A percentile compares a stretch with the other conserved stretches of the same genome.
These are phyloP conservation scores for Kwoniella newhampshirensis DNA, from an alignment of 768 basidiomycete genomes.

Conservation along the genomic window DNA sequence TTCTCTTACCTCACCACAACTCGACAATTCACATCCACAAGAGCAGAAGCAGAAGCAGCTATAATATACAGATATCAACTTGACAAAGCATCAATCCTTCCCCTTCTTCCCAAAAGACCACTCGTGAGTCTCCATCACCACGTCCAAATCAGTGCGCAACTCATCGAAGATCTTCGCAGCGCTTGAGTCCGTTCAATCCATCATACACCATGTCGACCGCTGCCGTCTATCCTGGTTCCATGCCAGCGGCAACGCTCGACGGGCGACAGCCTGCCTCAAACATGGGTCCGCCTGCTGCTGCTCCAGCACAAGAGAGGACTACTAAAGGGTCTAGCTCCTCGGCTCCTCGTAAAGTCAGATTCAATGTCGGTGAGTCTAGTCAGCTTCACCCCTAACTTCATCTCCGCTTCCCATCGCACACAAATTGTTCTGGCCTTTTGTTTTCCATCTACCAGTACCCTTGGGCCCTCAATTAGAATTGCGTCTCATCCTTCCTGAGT, in stretches of 20 bases:
- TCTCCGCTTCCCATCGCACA: neutral
- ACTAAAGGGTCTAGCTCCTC: slow-evolving; percentile 38
- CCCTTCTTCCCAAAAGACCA: too few relatives aligned
- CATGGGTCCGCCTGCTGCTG: neutral
- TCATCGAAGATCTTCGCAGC: too few relatives aligned
- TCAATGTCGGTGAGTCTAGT: slow-evolving; percentile 46
- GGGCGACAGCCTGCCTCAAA: neutral
- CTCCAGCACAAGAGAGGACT: slow-evolving; percentile 30
- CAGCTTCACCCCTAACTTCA: too few relatives aligned
- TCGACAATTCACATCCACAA: too few relatives aligned
- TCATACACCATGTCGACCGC: neutral
- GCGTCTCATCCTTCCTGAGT: neutral
- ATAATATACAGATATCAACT: too few relatives aligned
- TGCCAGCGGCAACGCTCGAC: neutral
- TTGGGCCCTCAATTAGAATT: too few relatives aligned
- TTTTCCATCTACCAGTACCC: neutral
- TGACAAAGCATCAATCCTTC: too few relatives aligned
- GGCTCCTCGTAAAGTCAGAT: slow-evolving; percentile 41
- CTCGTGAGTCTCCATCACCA: too few relatives aligned
- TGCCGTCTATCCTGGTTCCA: neutral
- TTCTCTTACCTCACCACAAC: too few relatives aligned
- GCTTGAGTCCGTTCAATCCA: too few relatives aligned
- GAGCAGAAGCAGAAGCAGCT: too few relatives aligned
- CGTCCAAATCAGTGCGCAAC: too few relatives aligned
- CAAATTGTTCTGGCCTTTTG: neutral